These are phyloP conservation scores for Dendrobium chrysotoxum DNA, from an alignment of 106 monocot species.

Conservation along the genomic window DNA sequence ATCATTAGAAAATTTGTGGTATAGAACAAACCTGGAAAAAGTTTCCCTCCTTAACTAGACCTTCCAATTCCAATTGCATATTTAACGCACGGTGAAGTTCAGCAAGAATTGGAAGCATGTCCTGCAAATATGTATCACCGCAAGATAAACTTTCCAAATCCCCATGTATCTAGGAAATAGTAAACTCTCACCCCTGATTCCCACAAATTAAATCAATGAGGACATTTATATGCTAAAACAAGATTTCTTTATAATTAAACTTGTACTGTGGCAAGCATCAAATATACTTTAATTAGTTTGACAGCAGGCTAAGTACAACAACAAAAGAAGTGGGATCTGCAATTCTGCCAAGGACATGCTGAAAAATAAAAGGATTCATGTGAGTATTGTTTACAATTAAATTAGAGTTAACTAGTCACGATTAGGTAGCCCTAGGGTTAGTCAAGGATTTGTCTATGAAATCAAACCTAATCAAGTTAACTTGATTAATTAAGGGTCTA, in stretches of 20 bases:
- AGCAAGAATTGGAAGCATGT: slow-evolving; percentile 82
- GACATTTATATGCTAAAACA: background rate
- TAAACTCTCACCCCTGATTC: background rate
- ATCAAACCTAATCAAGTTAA: no score
- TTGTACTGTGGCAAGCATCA: background rate
- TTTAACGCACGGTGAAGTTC: slow-evolving; percentile 84
- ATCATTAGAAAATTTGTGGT: background rate
- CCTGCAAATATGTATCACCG: slow-evolving; percentile 38
- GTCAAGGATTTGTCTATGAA: no score
- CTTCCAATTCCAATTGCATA: slow-evolving; percentile 83
- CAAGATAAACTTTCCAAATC: slow-evolving; percentile 4
- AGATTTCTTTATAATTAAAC: background rate
- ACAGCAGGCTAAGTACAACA: background rate
- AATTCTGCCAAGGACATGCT: background rate
- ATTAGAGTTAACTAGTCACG: background rate
- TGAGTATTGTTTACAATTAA: background rate
- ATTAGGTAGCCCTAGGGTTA: background rate
- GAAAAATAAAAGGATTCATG: background rate
- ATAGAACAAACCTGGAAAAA: slow-evolving; percentile 54
- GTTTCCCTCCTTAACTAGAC: slow-evolving; percentile 73
- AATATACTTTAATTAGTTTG: background rate
- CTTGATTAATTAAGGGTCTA: no score
- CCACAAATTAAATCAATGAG: background rate
- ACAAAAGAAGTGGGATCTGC: background rate
- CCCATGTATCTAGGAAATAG: slow-evolving; percentile 1